A percentile compares a stretch with the other conserved stretches of the same genome.
Evolutionary conservation across 1,139 yeast species (phyloP).

Genomic region (Kodamaea derodonti): DNA sequence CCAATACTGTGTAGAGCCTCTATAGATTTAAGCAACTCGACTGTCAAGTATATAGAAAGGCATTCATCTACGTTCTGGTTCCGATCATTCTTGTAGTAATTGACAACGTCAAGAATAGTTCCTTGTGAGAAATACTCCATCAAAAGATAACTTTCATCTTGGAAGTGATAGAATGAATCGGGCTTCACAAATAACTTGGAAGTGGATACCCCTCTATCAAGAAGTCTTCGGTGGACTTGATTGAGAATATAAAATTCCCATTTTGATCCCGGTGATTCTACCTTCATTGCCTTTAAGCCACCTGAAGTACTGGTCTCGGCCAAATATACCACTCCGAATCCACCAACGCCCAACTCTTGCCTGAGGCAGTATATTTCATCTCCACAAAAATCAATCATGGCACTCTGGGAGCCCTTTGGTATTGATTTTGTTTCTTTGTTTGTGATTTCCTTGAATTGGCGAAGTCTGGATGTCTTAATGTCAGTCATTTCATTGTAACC

Average conservation of each 20-base stretch:
- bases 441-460: conserved; percentile 31
- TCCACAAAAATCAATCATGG: conserved; percentile 48
- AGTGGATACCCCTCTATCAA: conserved; percentile 7
- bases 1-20: conserved; percentile 62
- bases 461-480: conserved; percentile 25
- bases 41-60: conserved; percentile 58
- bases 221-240: conserved; percentile 45
- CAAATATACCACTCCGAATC: conserved; percentile 73
- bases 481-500: conserved; percentile 23
- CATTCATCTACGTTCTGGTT: conserved; percentile 52
- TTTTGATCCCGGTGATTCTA: conserved; percentile 63
- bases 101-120: conserved; percentile 70
- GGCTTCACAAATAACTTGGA: conserved; percentile 44
- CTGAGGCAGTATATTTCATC: conserved; percentile 54
- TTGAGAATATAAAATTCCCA: conserved; percentile 82
- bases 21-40: conserved; percentile 57
- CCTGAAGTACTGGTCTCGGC: conserved; percentile 62
- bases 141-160: conserved; percentile 72
- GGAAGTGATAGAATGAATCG: conserved; percentile 51
- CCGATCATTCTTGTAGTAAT: conserved; percentile 32
- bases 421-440: conserved; percentile 31
- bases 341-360: conserved; percentile 72
- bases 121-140: conserved; percentile 73
- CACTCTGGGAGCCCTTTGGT: conserved; percentile 34
- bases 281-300: conserved; percentile 61